A percentile compares a stretch with the other conserved stretches of the same genome.
Conservation (phyloP, 1,284 basidiomycete genomes). For the Apiotrichum sp. region DNA sequence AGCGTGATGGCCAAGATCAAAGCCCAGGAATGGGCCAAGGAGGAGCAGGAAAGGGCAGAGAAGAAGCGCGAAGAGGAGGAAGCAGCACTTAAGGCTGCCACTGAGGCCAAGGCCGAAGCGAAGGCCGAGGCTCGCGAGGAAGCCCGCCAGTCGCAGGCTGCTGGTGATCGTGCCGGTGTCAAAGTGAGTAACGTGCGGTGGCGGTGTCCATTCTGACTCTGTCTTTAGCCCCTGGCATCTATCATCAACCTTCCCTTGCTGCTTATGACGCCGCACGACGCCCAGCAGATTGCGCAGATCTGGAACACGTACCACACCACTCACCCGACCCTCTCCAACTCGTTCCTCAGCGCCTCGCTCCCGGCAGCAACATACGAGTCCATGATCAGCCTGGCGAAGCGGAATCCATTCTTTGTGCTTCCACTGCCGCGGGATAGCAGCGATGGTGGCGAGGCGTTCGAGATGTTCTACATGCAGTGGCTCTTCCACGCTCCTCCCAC, state of each 20-base stretch:
- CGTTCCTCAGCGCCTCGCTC: slow-evolving; percentile 73
- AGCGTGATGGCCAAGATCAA: slow-evolving; percentile 29
- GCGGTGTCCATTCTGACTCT: not conserved
- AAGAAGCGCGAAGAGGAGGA: slow-evolving; percentile 8
- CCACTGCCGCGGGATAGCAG: slow-evolving; percentile 56
- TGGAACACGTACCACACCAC: slow-evolving; percentile 87
- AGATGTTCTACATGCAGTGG: slow-evolving; percentile 88
- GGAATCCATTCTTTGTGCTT: slow-evolving; percentile 70
- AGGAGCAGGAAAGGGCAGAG: slow-evolving; percentile 12
- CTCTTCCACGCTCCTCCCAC: slow-evolving; percentile 63
- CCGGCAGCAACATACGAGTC: slow-evolving; percentile 64
- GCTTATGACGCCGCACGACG: slow-evolving; percentile 61
- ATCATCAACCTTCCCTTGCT: slow-evolving; percentile 73
- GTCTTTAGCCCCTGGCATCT: slow-evolving; percentile 62
- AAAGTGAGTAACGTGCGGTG: slow-evolving; percentile 41
- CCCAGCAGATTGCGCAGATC: slow-evolving; percentile 65
- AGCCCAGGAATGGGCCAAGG: slow-evolving; percentile 17
- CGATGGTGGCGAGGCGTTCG: slow-evolving; percentile 54
- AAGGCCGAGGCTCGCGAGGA: slow-evolving; percentile 46
- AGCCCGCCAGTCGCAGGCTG: slow-evolving; percentile 20
- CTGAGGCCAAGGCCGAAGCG: slow-evolving; percentile 49
- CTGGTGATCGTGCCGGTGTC: slow-evolving; percentile 41
- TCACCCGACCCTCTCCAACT: slow-evolving; percentile 67
- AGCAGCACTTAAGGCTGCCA: slow-evolving; percentile 30
- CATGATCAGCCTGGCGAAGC: slow-evolving; percentile 59